Evolutionary conservation across 2,329 filamentous ascomycete species (phyloP).

Genomic region (Teratosphaeria zuluensis): DNA sequence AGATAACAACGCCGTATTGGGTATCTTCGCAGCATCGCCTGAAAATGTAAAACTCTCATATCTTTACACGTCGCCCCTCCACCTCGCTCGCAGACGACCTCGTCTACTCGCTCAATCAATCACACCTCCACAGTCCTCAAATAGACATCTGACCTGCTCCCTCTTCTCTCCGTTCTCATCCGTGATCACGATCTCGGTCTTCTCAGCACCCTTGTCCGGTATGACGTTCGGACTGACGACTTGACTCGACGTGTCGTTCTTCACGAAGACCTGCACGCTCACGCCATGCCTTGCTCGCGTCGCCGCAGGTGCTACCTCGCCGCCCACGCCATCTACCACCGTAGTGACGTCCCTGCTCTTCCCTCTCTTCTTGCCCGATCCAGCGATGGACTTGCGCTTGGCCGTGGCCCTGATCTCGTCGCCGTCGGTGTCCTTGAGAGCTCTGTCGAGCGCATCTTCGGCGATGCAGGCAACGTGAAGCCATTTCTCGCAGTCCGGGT

Average conservation of each 20-base stretch:
- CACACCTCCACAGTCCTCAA: conserved; percentile 1
- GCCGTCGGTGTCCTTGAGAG: not conserved
- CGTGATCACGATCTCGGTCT: conserved; percentile 21
- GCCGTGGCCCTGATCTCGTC: conserved; percentile 10
- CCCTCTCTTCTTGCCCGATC: conserved; percentile 6
- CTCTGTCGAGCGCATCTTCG: conserved; percentile 15
- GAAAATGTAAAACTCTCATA: not conserved
- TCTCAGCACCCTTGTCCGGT: conserved; percentile 7
- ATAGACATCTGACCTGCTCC: conserved; percentile 20
- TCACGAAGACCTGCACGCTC: not conserved
- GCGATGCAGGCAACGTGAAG: conserved; percentile 33
- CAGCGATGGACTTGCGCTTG: conserved; percentile 2
- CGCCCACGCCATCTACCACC: not conserved
- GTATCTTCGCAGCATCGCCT: too few species aligned
- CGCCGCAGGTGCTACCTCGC: not conserved
- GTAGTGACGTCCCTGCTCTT: not conserved
- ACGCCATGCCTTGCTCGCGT: not conserved
- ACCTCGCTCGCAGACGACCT: not conserved
- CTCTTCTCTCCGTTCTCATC: conserved; percentile 13
- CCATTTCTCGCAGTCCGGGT: conserved; percentile 30
- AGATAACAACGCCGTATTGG: too few species aligned
- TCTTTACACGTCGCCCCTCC: not conserved
- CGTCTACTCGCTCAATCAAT: not conserved
- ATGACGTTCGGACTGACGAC: conserved; percentile 13
- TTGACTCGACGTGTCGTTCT: conserved; percentile 11